Evolutionary conservation across 1,284 basidiomycete species (phyloP).

Genomic region (Cryptococcus sp.): DNA sequence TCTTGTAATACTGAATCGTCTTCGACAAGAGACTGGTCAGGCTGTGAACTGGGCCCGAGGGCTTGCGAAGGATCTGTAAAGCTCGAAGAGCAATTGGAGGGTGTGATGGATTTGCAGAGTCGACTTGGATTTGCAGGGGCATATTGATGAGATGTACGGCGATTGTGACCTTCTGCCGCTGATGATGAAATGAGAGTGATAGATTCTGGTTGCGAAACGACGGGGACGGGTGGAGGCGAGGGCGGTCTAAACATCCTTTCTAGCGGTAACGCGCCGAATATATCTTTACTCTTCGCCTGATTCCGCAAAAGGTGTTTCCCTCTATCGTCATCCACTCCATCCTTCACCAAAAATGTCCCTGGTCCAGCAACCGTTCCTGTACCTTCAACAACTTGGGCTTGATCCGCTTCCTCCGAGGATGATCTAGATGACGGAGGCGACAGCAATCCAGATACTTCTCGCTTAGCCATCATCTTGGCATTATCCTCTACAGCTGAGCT

Average conservation of each 20-base stretch:
- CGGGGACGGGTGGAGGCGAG: slow-evolving; percentile 55
- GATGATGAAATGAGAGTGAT: slow-evolving; percentile 13
- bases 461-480: not conserved
- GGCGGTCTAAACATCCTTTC: slow-evolving; percentile 90
- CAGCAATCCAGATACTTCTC: slow-evolving; percentile 6
- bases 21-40: not conserved
- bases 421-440: slow-evolving; percentile 20
- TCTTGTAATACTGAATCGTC: slow-evolving; percentile 13
- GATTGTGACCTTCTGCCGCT: slow-evolving; percentile 4
- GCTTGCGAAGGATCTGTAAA: slow-evolving; percentile 4
- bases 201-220: slow-evolving; percentile 1
- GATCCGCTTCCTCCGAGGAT: slow-evolving; percentile 12
- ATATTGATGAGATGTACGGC: slow-evolving; percentile 39
- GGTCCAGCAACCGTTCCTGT: slow-evolving; percentile 46
- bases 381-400: slow-evolving; percentile 1
- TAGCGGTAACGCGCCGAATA: slow-evolving; percentile 76
- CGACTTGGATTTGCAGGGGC: slow-evolving; percentile 42
- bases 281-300: slow-evolving; percentile 55
- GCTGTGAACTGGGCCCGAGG: not conserved
- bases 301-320: slow-evolving; percentile 39
- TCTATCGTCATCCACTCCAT: slow-evolving; percentile 61
- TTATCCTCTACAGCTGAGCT: not conserved
- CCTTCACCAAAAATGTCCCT: slow-evolving; percentile 76
- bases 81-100: slow-evolving; percentile 20
- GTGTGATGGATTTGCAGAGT: slow-evolving; percentile 45